Evolutionary conservation across 1,284 basidiomycete genomes (phyloP).

Genomic region (Entoloma clypeatum): DNA sequence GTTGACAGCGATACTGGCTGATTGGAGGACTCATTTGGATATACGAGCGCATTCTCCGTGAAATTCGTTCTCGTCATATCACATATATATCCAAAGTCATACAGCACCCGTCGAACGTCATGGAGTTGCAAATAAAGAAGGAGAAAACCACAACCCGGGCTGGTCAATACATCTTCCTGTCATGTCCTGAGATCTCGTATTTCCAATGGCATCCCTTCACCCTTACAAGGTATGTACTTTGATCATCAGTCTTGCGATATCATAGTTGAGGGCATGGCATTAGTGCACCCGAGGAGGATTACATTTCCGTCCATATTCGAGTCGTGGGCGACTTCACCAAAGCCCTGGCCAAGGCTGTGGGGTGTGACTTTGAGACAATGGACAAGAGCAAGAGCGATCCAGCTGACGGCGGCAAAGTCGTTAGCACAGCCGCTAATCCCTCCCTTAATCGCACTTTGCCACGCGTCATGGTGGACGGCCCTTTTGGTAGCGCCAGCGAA

Average conservation of each 20-base stretch:
- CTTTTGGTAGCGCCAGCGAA: slow-evolving; percentile 82
- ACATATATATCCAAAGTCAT: slow-evolving; percentile 92
- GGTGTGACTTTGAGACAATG: slow-evolving; percentile 75
- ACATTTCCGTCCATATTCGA: slow-evolving; percentile 87
- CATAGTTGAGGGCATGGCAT: slow-evolving; percentile 7
- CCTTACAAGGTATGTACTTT: slow-evolving; percentile 58
- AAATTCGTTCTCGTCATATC: slow-evolving; percentile 80
- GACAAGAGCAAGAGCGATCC: slow-evolving; percentile 42
- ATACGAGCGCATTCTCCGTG: slow-evolving; percentile 80
- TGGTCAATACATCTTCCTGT: slow-evolving; percentile 87
- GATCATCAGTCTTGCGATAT: not conserved
- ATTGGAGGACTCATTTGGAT: slow-evolving; percentile 84
- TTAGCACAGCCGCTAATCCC: slow-evolving; percentile 54
- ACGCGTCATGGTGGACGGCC: slow-evolving; percentile 87
- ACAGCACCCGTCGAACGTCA: slow-evolving; percentile 85
- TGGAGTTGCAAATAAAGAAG: slow-evolving; percentile 93
- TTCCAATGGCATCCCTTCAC: slow-evolving; percentile 96
- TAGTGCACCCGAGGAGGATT: slow-evolving; percentile 87
- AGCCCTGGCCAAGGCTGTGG: slow-evolving; percentile 74
- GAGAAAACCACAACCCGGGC: slow-evolving; percentile 77
- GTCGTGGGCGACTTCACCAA: slow-evolving; percentile 83
- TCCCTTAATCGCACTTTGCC: slow-evolving; percentile 72
- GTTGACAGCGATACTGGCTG: slow-evolving; percentile 77
- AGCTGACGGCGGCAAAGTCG: slow-evolving; percentile 49
- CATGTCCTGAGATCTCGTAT: slow-evolving; percentile 83